Evolutionary conservation across 345 rosid species (phyloP), one percentile per base, ranked within the genome.

Genomic region (Corymbia maculata): DNA sequence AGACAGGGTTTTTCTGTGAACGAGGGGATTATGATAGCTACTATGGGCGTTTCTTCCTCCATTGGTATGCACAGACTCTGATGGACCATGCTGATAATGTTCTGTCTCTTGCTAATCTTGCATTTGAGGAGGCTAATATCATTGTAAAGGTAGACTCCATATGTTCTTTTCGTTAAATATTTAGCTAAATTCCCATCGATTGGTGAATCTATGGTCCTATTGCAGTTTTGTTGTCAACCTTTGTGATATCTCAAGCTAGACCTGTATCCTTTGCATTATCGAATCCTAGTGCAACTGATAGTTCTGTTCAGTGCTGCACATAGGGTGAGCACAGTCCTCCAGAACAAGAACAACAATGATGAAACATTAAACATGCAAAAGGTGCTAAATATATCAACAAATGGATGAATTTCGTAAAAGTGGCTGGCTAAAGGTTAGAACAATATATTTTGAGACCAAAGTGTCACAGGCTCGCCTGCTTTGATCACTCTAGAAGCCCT

Each of bases 21-120:
- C 93, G 95, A 86, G 99, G 99, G 89, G 99, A 96, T 92, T 97
- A 97, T 85, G 98, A 97, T 91, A 94, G 99, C 93, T 96, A 94
- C 93, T 95, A 93, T 26, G 99, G 99, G 79, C 98, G 96, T 88
- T 97, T 97, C 93, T 97, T 97, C 93, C 94, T 97, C 89, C 93
- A 93, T 14, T 97, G 99, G 99, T 97, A 97, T 90, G 92, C 97
- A 4, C 98, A 95, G 57, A 90, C 93, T 64, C 90, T 97, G 86
- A 92, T 93, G 85, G 93, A 92, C 79, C 99, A 97, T 88, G 97
- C 97, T 12, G 98, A 96, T 91, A 95, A 92, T 86, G 96, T 97
- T 88, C 90, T 97, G 89, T 96, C 97, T 90, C 97, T 96, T 82
- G 95, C 99, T 79, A 92, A 87, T 88, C 96, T 97, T 82, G 97